Base-by-base conservation (phyloP, 2,329 filamentous ascomycete genomes). In the Basipetospora chlamydospora region DNA sequence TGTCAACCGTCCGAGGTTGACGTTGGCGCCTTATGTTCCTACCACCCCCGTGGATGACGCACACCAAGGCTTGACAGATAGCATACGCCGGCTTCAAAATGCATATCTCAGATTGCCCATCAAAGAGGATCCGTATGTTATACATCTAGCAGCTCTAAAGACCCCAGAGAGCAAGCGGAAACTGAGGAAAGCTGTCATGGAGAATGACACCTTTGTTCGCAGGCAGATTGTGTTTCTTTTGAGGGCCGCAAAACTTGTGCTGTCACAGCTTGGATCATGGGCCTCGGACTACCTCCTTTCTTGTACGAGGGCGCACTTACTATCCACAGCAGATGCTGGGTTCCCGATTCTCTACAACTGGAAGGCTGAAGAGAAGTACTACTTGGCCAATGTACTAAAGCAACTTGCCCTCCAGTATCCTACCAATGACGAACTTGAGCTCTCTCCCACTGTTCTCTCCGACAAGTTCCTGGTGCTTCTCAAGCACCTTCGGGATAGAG, bases 201-300 rank as follows among this genome's bases (percentile, higher is more conserved):
- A 56, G 28, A 47, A 58, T 6, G 60, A 67, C 13, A 77, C 73
- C 0, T 67, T 61, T 43, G 58, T 61, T 21, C 66, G 64, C 25
- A 60, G 60, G 17, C 70, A 81, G 43, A 55, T 86, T 44, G 65
- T 58, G 37, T 57, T 58, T 0, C 63, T 86, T 6, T 58, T 59
- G 29, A 57, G 59, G 2, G 70, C 66, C 22, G 61, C 67, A 10
- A 32, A 43, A 1, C 61, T 64, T 11, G 61, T 86, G 1, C 60
- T 60, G 16, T 44, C 49, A 3, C 67, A 80, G 31, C 61, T 86
- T 4, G 82, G 82, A 0, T 44, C 60, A 2, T 87, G 79, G 77
- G 78, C 78, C 1, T 67, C 69, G 0, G 76, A 86, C 33, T 68
- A 66, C 34, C 86, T 77, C 48, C 68, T 86, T 17, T 54, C 55